Evolutionary conservation across 1,284 basidiomycete genomes (phyloP), one percentile per base, ranked within the genome.

Genomic region (Apiotrichum veenhuisii): DNA sequence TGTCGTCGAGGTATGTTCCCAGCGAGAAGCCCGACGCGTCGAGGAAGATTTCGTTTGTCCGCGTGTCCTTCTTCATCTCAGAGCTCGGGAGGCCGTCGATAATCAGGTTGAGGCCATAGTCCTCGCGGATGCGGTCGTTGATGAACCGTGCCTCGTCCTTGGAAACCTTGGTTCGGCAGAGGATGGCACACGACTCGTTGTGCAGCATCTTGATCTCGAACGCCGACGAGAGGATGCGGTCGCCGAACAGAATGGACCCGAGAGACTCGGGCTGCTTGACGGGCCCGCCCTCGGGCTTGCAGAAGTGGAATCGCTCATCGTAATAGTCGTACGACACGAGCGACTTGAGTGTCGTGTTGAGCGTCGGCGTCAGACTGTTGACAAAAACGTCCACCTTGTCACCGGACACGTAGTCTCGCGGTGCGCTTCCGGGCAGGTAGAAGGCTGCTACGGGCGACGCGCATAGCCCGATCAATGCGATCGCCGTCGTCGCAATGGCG

Each of bases 41-140:
- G 70, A 89, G 91, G 77, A 95, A 96, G 22, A 87, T 74, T 53
- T 95, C 91, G 20, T 84, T 82, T 2, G 85, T 89, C 65, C 86
- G 83, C 52, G 81, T 71, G 72, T 95, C 91, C 46, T 82, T 77
- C 77, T 91, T 93, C 86, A 91, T 88, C 76, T 95, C 91, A 7
- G 91, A 91, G 10, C 89, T 91, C 5, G 95, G 95, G 37, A 98
- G 82, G 4, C 94, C 94, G 69, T 98, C 94, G 45, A 98, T 81
- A 54, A 98, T 85, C 87, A 93, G 95, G 71, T 97, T 97, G 61
- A 97, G 79, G 0, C 91, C 91, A 71, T 97, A 98, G 70, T 93
- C 89, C 73, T 97, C 91, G 46, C 82, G 82, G 72, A 98, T 95
- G 50, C 91, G 86, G n/a, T 73, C 86, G 68, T 96, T 96, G 73